A percentile compares a stretch with the other conserved stretches of the same genome.
Conservation (phyloP, 495 filamentous ascomycete genomes). For the Elaphomyces granulatus region DNA sequence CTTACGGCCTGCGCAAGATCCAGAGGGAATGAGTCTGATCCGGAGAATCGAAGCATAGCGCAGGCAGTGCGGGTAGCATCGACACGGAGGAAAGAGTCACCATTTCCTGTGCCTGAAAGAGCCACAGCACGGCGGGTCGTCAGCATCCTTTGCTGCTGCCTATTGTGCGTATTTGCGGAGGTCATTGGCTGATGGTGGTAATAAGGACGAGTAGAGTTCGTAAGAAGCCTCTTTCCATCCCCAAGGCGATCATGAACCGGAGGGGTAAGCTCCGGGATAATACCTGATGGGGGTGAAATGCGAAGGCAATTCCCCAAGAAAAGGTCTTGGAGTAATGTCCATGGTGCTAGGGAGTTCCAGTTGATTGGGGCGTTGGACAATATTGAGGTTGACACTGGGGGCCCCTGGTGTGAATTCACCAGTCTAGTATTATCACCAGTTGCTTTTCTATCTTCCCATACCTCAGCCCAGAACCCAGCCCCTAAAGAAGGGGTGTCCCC, state of each 20-base stretch:
- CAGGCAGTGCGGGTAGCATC: conserved; percentile 58
- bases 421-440: neutral
- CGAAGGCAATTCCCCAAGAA: neutral
- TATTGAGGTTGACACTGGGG: neutral
- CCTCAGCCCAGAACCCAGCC: conserved; percentile 82
- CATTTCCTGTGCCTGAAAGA: conserved; percentile 78
- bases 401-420: neutral
- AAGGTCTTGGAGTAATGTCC: neutral
- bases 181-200: neutral
- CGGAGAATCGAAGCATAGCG: conserved; percentile 55
- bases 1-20: conserved; percentile 37
- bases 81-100: conserved; percentile 70
- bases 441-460: conserved; percentile 41
- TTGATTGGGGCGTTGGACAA: neutral
- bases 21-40: conserved; percentile 9
- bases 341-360: neutral
- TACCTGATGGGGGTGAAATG: neutral
- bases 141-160: neutral
- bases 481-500: conserved; percentile 81
- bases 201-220: neutral
- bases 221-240: no score
- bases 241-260: no score
- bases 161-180: neutral
- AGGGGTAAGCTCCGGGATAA: neutral
- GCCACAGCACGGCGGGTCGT: conserved; percentile 40